Percentiles rank a stretch among this genome's conserved stretches.
Evolutionary conservation across 768 basidiomycete species (phyloP).

Genomic region (Tricholoma terreum): DNA sequence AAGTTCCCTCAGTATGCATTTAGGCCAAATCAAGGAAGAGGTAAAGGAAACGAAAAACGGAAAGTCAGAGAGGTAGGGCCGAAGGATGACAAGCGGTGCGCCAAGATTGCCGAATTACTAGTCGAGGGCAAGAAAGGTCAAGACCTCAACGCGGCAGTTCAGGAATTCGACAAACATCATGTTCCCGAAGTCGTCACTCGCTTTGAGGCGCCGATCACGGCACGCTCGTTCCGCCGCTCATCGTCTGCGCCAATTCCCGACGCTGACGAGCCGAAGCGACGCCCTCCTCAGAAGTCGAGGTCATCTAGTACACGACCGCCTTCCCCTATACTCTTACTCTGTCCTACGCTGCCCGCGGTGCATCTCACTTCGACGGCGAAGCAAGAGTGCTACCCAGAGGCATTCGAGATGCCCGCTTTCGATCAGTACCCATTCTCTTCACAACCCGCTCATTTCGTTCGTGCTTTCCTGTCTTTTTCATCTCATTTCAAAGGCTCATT

Average conservation of each 20-base stretch:
- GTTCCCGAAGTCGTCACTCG: slow-evolving; percentile 63
- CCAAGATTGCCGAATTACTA: slow-evolving; percentile 63
- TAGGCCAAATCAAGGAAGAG: slow-evolving; percentile 53
- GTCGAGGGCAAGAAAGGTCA: slow-evolving; percentile 54
- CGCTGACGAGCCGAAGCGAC: slow-evolving; percentile 27
- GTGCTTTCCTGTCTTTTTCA: slow-evolving; percentile 36
- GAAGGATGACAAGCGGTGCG: slow-evolving; percentile 61
- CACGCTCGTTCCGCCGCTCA: slow-evolving; percentile 64
- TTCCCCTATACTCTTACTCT: slow-evolving; percentile 18
- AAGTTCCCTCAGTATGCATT: slow-evolving; percentile 77
- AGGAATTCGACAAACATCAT: slow-evolving; percentile 52
- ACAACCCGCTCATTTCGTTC: slow-evolving; percentile 45
- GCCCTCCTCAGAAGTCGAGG: slow-evolving; percentile 22
- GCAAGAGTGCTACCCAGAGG: slow-evolving; percentile 23
- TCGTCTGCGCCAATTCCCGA: slow-evolving; percentile 57
- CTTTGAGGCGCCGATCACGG: slow-evolving; percentile 73
- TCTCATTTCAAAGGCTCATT: slow-evolving; percentile 1
- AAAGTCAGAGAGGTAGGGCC: slow-evolving; percentile 61
- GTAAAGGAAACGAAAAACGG: slow-evolving; percentile 45
- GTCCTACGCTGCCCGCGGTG: slow-evolving; percentile 10
- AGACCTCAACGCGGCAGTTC: slow-evolving; percentile 52
- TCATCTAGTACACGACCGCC: slow-evolving; percentile 39
- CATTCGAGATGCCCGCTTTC: slow-evolving; percentile 32
- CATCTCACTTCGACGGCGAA: slow-evolving; percentile 15
- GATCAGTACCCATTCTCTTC: slow-evolving; percentile 26